A percentile compares a stretch with the other conserved stretches of the same genome.
These are phyloP conservation scores for Xylaria sp. DNA, from an alignment of 2,329 filamentous ascomycete genomes.

Conservation along the genomic window DNA sequence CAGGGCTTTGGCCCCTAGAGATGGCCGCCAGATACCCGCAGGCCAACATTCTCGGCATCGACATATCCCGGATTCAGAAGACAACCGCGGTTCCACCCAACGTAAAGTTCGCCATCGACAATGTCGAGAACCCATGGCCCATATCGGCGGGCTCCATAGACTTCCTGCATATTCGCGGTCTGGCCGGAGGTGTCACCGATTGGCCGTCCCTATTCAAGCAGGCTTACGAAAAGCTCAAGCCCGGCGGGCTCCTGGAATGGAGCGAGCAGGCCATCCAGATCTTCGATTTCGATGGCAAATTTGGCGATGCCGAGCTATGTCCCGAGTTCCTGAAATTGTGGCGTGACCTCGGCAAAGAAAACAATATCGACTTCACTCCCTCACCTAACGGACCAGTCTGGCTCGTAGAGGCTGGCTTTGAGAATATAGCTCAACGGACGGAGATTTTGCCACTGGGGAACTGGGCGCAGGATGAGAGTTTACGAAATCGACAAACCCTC, in stretches of 20 bases:
- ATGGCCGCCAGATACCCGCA: conserved; percentile 49
- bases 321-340: conserved; percentile 45
- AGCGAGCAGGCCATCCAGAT: conserved; percentile 49
- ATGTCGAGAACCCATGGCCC: conserved; percentile 57
- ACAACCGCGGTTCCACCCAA: conserved; percentile 60
- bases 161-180: conserved; percentile 52
- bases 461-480: conserved; percentile 49
- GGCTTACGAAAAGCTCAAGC: conserved; percentile 49
- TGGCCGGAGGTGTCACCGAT: conserved; percentile 52
- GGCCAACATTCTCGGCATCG: conserved; percentile 48
- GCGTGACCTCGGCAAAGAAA: conserved; percentile 34
- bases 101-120: conserved; percentile 63
- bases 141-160: conserved; percentile 42
- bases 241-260: conserved; percentile 53
- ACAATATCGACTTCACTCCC: conserved; percentile 49
- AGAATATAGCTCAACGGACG: conserved; percentile 46
- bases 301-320: conserved; percentile 41
- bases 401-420: conserved; percentile 48
- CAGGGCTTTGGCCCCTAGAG: conserved; percentile 51
- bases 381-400: conserved; percentile 43
- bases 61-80: conserved; percentile 49
- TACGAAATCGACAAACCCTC: conserved; percentile 45
- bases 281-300: conserved; percentile 46
- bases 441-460: conserved; percentile 50
- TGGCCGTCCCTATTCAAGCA: conserved; percentile 46